Percentiles rank a stretch among this genome's conserved stretches.
These are phyloP conservation scores for Oenanthe javanica DNA, from an alignment of 140 eudicot genomes.

Conservation along the genomic window DNA sequence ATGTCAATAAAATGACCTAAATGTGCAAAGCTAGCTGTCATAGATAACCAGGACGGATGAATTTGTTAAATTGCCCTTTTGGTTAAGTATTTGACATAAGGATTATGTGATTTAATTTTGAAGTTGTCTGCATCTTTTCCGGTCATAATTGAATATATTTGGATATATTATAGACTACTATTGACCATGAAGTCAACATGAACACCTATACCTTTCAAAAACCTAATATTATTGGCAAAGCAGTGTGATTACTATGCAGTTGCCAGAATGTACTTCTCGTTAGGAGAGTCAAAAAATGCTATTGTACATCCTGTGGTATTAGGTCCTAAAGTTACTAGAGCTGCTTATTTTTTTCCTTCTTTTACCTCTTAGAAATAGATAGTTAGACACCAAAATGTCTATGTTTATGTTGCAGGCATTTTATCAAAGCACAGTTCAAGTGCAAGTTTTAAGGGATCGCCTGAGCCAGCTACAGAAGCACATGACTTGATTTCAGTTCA, in stretches of 20 bases:
- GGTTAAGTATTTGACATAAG: too few species aligned
- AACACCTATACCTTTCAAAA: neutral
- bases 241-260: neutral
- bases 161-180: too few species aligned
- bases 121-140: neutral
- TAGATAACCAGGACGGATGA: neutral
- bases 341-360: neutral
- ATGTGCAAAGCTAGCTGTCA: neutral
- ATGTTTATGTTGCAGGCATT: conserved; percentile 21
- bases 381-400: too few species aligned
- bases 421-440: conserved; percentile 8
- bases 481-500: conserved; percentile 24
- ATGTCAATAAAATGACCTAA: neutral
- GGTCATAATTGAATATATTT: neutral
- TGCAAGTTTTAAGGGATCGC: conserved; percentile 16
- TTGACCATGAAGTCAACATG: neutral
- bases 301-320: neutral
- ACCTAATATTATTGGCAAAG: neutral
- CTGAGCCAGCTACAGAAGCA: conserved; percentile 18
- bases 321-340: neutral
- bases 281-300: neutral
- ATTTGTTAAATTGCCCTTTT: neutral
- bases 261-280: neutral
- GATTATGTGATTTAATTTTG: neutral
- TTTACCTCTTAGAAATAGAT: neutral